These are phyloP conservation scores for Castanopsis chinensis DNA, from an alignment of 306 rosid species.

Conservation along the genomic window DNA sequence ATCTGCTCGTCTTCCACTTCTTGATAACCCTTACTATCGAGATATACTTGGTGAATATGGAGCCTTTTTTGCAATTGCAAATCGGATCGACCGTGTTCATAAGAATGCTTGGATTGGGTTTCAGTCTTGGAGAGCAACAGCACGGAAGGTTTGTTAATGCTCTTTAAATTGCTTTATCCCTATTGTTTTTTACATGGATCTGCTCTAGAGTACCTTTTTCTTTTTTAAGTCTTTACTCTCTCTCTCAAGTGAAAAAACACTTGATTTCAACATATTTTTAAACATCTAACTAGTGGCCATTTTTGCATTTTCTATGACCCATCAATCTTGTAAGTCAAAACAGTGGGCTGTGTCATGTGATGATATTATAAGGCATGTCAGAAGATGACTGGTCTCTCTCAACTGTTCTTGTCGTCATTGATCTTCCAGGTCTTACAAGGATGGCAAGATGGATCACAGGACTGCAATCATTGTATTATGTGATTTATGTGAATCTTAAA, in stretches of 20 bases:
- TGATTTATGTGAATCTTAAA: not conserved
- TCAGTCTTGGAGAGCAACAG: slow-evolving; percentile 98
- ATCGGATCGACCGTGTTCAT: slow-evolving; percentile 84
- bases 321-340: not conserved
- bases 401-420: not conserved
- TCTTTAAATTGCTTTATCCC: slow-evolving; percentile 4
- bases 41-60: slow-evolving; percentile 85
- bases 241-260: not conserved
- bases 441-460: not conserved
- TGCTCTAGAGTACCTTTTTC: not conserved
- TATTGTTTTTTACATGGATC: not conserved
- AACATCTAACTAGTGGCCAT: not conserved
- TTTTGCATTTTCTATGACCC: not conserved
- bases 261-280: not conserved
- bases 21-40: slow-evolving; percentile 70
- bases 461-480: not conserved
- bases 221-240: not conserved
- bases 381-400: not conserved
- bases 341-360: not conserved
- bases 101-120: slow-evolving; percentile 98
- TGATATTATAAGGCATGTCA: not conserved
- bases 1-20: slow-evolving; percentile 85
- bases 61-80: slow-evolving; percentile 88
- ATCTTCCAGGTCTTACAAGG: not conserved
- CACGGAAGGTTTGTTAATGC: slow-evolving; percentile 62